Conservation (phyloP, 2,329 filamentous ascomycete genomes). For the Botryotinia convoluta region DNA sequence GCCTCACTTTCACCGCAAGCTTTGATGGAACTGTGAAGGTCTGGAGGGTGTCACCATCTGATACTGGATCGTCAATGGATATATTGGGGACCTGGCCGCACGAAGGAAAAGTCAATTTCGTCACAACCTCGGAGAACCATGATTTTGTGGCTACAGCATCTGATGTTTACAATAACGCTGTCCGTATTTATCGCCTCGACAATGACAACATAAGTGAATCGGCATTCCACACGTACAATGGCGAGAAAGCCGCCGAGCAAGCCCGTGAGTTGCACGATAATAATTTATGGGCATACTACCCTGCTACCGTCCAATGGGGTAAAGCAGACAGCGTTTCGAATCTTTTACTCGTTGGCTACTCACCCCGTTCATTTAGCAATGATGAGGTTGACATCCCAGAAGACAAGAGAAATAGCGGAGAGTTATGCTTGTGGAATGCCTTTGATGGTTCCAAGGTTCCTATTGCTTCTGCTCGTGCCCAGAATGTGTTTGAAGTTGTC, state of each 20-base stretch:
- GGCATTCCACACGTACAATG: constrained; percentile 34
- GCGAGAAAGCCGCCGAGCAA: constrained; percentile 30
- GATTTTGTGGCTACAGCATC: constrained; percentile 58
- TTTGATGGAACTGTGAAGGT: constrained; percentile 62
- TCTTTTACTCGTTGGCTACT: constrained; percentile 60
- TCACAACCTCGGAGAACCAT: constrained; percentile 47
- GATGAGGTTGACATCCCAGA: constrained; percentile 58
- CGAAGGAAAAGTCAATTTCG: constrained; percentile 60
- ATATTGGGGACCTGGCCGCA: constrained; percentile 54
- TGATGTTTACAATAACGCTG: constrained; percentile 52
- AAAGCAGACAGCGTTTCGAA: constrained; percentile 45
- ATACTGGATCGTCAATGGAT: constrained; percentile 44
- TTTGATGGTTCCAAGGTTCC: constrained; percentile 41
- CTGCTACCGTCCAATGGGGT: constrained; percentile 63
- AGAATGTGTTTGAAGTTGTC: constrained; percentile 62
- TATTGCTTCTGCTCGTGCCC: constrained; percentile 50
- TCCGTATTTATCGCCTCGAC: constrained; percentile 54
- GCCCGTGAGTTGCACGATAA: constrained; percentile 26
- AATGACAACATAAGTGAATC: constrained; percentile 39
- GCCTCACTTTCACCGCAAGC: constrained; percentile 56
- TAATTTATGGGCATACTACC: constrained; percentile 59
- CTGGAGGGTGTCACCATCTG: constrained; percentile 47
- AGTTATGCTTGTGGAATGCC: constrained; percentile 60
- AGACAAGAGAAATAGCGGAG: constrained; percentile 55
- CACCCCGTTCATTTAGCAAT: constrained; percentile 52